A percentile compares a stretch with the other conserved stretches of the same genome.
Evolutionary conservation across 1,284 basidiomycete species (phyloP).

Genomic region (Vanrija pseudolonga): DNA sequence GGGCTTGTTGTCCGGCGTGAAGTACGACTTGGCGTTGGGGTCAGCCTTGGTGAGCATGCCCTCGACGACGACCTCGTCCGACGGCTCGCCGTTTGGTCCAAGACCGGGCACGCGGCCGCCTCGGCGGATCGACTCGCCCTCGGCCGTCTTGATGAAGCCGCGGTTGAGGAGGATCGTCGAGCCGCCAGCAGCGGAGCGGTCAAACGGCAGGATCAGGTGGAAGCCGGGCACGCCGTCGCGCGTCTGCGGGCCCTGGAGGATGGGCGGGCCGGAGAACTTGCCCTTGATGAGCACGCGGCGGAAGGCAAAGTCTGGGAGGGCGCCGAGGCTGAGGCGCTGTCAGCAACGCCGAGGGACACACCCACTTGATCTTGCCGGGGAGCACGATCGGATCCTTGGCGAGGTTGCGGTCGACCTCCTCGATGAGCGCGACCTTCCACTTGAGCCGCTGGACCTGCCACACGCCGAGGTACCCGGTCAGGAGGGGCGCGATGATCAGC

Average conservation of each 20-base stretch:
- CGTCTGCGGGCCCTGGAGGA: conserved; percentile 81
- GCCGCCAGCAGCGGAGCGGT: conserved; percentile 20
- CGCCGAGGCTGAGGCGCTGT: conserved; percentile 44
- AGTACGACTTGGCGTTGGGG: conserved; percentile 53
- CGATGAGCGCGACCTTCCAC: conserved; percentile 93
- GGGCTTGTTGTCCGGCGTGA: conserved; percentile 85
- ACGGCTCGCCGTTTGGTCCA: conserved; percentile 19
- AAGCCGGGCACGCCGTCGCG: conserved; percentile 68
- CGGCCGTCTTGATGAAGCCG: conserved; percentile 68
- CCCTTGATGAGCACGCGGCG: conserved; percentile 78
- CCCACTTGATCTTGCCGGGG: conserved; percentile 84
- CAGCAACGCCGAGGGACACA: conserved; percentile 4
- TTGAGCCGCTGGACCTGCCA: conserved; percentile 88
- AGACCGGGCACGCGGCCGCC: conserved; percentile 52
- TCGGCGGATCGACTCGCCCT: conserved; percentile 39
- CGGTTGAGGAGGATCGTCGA: conserved; percentile 74
- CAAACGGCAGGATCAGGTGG: conserved; percentile 30
- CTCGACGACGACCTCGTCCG: conserved; percentile 48
- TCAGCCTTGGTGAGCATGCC: conserved; percentile 67
- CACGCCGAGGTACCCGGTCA: conserved; percentile 85
- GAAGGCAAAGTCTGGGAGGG: conserved; percentile 79
- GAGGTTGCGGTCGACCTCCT: conserved; percentile 89
- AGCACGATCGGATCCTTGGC: conserved; percentile 72
- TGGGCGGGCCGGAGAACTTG: conserved; percentile 69
- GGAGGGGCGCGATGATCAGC: conserved; percentile 79